Percentiles rank a stretch among this genome's conserved stretches.
These are phyloP conservation scores for Neospora caninum DNA, from an alignment of 169 alveolate genomes.

Conservation along the genomic window DNA sequence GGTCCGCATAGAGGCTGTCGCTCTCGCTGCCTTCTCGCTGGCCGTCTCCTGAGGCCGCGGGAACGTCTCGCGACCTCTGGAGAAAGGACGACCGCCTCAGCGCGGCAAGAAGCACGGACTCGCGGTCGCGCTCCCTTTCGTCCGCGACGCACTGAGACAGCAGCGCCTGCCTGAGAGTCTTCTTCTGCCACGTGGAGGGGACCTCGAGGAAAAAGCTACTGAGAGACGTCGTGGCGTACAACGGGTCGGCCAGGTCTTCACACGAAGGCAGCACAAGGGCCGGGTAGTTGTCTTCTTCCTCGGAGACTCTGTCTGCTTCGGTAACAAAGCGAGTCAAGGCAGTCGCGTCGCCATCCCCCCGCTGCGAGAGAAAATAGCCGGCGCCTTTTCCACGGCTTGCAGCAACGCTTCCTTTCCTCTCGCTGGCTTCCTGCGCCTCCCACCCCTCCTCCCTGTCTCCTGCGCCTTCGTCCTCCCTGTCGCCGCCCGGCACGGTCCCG, in stretches of 20 bases:
- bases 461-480: background rate
- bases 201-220: slow-evolving; percentile 12
- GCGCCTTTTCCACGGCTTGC: background rate
- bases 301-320: background rate
- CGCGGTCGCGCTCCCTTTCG: background rate
- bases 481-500: background rate
- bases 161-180: background rate
- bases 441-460: background rate
- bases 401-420: background rate
- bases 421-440: slow-evolving; percentile 2
- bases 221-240: background rate
- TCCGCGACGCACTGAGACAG: background rate
- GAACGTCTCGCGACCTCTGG: background rate
- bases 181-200: background rate
- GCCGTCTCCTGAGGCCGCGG: background rate
- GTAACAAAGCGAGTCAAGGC: background rate
- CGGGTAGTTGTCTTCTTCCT: background rate
- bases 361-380: background rate
- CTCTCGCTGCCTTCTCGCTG: background rate
- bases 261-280: background rate
- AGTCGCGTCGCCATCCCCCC: background rate
- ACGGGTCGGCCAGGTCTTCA: background rate
- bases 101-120: background rate
- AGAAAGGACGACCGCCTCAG: background rate
- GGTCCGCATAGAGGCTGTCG: too few species aligned